Percentiles rank a stretch among this genome's conserved stretches.
These are phyloP conservation scores for Hyaloperonospora arabidopsidis DNA, from an alignment of 352 stramenopile genomes.

Conservation along the genomic window DNA sequence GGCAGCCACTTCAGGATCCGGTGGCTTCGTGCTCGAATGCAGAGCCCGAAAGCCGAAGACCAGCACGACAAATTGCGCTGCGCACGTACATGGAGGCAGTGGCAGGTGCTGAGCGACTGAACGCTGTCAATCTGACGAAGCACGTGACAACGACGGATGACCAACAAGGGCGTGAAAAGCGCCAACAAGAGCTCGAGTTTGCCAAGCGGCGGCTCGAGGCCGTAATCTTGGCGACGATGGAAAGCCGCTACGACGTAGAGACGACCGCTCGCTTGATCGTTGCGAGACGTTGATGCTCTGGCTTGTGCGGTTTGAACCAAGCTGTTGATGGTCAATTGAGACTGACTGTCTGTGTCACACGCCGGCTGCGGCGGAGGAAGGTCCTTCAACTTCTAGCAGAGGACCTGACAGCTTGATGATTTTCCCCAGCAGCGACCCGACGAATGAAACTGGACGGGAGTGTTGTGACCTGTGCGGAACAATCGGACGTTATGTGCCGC, in stretches of 20 bases:
- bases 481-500: no score
- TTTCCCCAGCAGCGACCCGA: no score
- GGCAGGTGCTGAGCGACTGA: slow-evolving; percentile 44
- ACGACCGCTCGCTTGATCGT: slow-evolving; percentile 18
- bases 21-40: slow-evolving; percentile 4
- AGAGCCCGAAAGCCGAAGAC: slow-evolving; percentile 1
- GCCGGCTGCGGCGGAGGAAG: no score
- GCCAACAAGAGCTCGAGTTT: slow-evolving; percentile 51
- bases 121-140: slow-evolving; percentile 43
- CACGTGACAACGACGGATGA: slow-evolving; percentile 5
- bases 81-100: slow-evolving; percentile 40
- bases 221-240: slow-evolving; percentile 22
- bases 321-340: no score
- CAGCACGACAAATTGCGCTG: slow-evolving; percentile 14
- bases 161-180: slow-evolving; percentile 25
- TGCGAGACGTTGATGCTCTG: slow-evolving; percentile 8
- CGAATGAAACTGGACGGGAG: no score
- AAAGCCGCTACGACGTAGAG: slow-evolving; percentile 23
- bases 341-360: no score
- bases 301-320: no score
- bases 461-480: no score
- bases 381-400: no score
- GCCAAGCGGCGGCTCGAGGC: slow-evolving; percentile 48
- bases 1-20: slow-evolving; percentile 2
- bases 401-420: no score